Evolutionary conservation across 345 rosid genomes (phyloP), one percentile per base, ranked within the genome.

Genomic region (Microcos paniculata): DNA sequence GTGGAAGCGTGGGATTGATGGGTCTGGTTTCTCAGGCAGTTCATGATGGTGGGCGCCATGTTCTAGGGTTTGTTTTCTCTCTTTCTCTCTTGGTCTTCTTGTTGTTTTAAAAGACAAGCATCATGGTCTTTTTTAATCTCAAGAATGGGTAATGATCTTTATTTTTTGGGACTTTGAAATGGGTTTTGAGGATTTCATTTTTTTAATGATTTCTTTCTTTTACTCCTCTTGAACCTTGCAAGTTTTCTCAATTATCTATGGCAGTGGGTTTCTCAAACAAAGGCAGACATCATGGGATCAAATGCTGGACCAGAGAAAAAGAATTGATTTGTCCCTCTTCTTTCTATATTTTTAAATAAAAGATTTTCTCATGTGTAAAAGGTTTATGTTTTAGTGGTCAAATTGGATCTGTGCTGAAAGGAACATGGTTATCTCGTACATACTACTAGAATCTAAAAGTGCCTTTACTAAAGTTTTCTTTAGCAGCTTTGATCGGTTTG

Each of bases 41-140:
- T 88, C 96, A 91, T 92, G 92, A 90, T 92, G 98, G 96, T 71
- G 98, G 97, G 79, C 97, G 98, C 81, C 98, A 92, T 88, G 98
- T 94, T 85, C 83, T 94, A 88, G 96, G 98, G 98, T 92, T 88
- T 84, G 91, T 76, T 68, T 75, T 76, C 80, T 78, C 79, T 78
- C 78, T 76, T 55, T 65, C 73, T 80, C 80, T 77, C 78, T 64
- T 73, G 52, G 77, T 70, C 78, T 71, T 69, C 79, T 77, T 64
- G 66, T 65, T 77, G 78, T 79, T 78, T 82, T 73, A 65, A 74
- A 79, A 57, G 72, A 49, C 76, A 77, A 61, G 62, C 73, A 84
- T 80, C 62, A 78, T 78, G n/a, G n/a, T 77, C 63, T 67, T 31
- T 48, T 67, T 19, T 45, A 24, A 15, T 67, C 21, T 46, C 15